phyloP scores from a whole-genome alignment of 2,329 filamentous ascomycete species.

The Drechslerella coelobrocha region DNA sequence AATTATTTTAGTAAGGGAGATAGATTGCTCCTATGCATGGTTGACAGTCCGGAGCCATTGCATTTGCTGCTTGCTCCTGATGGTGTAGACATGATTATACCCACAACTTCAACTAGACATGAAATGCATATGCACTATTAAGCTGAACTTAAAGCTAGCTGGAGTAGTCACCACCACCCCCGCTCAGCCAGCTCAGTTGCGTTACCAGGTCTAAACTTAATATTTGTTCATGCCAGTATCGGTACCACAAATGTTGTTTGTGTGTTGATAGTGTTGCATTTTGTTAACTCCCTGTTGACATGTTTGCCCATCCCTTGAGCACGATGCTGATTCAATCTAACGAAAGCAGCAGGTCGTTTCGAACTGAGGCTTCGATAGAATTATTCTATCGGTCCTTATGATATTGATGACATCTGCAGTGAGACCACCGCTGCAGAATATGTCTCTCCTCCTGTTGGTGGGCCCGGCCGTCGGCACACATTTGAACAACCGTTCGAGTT shows the following conservation, averaged over 20 bases:
- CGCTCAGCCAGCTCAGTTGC: no score
- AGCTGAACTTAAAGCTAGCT: no score
- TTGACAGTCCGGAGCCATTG: no score
- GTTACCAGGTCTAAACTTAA: no score
- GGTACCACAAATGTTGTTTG: background rate
- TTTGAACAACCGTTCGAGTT: constrained; percentile 13
- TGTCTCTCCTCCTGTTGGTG: no score
- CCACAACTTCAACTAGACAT: no score
- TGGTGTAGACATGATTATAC: no score
- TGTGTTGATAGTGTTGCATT: constrained; percentile 17
- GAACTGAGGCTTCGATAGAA: background rate
- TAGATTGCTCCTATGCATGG: no score
- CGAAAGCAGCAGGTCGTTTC: background rate
- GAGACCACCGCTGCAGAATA: background rate
- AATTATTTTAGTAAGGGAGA: background rate
- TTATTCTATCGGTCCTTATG: background rate
- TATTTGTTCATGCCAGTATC: background rate
- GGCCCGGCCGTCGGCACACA: background rate
- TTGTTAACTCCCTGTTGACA: background rate
- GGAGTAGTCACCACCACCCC: no score
- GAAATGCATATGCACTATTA: no score
- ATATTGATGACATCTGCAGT: background rate
- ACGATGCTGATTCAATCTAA: background rate
- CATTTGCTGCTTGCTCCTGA: no score
- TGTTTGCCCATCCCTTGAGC: background rate